These are phyloP conservation scores for Medicago ruthenica DNA, from an alignment of 306 rosid genomes.

Conservation along the genomic window DNA sequence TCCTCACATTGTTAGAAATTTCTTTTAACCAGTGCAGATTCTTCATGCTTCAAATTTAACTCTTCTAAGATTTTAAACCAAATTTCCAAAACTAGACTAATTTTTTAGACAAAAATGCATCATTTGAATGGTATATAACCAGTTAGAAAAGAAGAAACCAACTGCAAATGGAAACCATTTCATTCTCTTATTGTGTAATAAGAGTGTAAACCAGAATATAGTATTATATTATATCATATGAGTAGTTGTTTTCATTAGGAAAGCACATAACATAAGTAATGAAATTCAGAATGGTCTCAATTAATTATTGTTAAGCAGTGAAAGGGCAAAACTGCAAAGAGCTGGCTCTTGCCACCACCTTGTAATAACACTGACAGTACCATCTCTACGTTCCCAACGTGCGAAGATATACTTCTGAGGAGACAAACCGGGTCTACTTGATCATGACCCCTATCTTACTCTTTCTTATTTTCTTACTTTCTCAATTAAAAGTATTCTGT, in stretches of 20 bases:
- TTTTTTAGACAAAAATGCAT: conserved; percentile 18
- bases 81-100: not conserved
- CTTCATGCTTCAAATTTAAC: conserved; percentile 55
- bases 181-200: not conserved
- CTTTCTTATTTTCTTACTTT: conserved; percentile 20
- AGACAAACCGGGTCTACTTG: conserved; percentile 73
- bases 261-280: not conserved
- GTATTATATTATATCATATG: not conserved
- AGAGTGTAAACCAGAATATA: not conserved
- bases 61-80: conserved; percentile 43
- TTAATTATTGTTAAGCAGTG: conserved; percentile 13
- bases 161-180: not conserved
- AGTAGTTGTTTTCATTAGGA: conserved; percentile 6
- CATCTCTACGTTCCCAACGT: conserved; percentile 65
- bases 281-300: conserved; percentile 9
- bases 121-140: conserved; percentile 14
- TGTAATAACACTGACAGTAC: conserved; percentile 26
- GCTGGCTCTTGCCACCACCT: conserved; percentile 39
- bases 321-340: conserved; percentile 14
- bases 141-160: not conserved
- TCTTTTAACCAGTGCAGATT: conserved; percentile 69
- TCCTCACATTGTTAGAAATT: conserved; percentile 62
- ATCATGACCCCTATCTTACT: conserved; percentile 53
- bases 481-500: not conserved
- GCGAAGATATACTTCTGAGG: conserved; percentile 73